Evolutionary conservation across 495 filamentous ascomycete genomes (phyloP), one percentile per base, ranked within the genome.

Genomic region (Bathelium albidoporum): DNA sequence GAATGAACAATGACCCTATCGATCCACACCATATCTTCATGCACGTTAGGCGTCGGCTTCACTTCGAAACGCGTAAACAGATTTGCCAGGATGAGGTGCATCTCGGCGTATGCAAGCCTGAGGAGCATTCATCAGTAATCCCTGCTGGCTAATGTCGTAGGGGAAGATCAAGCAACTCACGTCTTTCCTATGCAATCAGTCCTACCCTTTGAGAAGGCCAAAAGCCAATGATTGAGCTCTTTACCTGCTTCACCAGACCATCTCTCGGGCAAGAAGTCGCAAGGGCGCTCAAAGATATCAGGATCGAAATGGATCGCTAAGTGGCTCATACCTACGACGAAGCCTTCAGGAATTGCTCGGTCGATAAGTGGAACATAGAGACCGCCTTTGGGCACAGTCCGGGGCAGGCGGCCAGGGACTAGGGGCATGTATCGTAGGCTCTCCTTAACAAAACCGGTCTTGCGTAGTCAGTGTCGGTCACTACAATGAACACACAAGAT

Each of bases 251-350:
- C 52, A 16, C 39, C 43, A 4, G 62, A n/a, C 53, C 64, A 68
- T 11, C 66, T 59, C 34, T 62, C 59, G 7, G 66, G 66, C 3
- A 1, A 14, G 60, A 68, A 68, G 7, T 28, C 2, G 10, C 0
- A 0, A 1, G 66, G 66, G 49, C 24, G 12, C 4, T 44, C 59
- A 39, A 68, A 68, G 58, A 66, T 68, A 55, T 7, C 16, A 5
- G 45, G 2, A 55, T 68, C 55, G 31, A 4, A 28, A 60, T 68
- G 66, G 32, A 68, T 28, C 28, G 32, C 31, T n/a, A 58, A 41
- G 14, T 36, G 61, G 31, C 26, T 53, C 64, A 66, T 62, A 26
- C 26, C 26, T 5, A 68, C 60, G 11, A 45, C 32, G 10, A 64
- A 66, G 16, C 66, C 66, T 20, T 43, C 32, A 11, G 66, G 66